Conservation (phyloP, 495 filamentous ascomycete genomes). For the Cladorrhinum samala region DNA sequence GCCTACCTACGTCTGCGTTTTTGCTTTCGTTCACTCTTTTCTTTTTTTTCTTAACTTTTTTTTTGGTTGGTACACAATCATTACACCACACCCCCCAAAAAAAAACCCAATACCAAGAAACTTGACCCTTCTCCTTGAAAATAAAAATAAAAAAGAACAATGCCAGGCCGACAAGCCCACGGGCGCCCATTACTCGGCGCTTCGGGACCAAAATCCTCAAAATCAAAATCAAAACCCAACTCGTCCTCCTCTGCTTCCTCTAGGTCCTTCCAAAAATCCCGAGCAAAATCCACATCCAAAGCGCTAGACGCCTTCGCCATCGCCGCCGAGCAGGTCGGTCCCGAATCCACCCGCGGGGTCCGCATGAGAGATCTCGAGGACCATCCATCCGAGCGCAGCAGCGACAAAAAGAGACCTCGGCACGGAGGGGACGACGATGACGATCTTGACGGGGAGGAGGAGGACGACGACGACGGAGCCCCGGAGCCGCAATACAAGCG, state of each 20-base stretch:
- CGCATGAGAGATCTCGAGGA: constrained; percentile 40
- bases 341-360: constrained; percentile 31
- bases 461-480: constrained; percentile 34
- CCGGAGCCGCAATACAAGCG: constrained; percentile 38
- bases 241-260: constrained; percentile 3
- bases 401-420: constrained; percentile 32
- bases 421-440: constrained; percentile 51
- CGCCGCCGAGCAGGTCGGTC: constrained; percentile 54
- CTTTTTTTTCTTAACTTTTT: too few relatives aligned
- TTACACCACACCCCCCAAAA: too few relatives aligned
- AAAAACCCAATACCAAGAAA: too few relatives aligned
- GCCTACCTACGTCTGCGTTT: too few relatives aligned
- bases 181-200: constrained; percentile 40
- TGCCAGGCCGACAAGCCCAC: constrained; percentile 67
- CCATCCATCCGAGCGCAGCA: constrained; percentile 22
- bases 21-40: too few relatives aligned
- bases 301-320: constrained; percentile 80
- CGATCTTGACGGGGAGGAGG: constrained; percentile 49
- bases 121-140: too few relatives aligned
- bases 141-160: too few relatives aligned
- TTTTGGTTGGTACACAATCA: too few relatives aligned
- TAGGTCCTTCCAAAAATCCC: constrained; percentile 31
- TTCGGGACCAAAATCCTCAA: constrained; percentile 28
- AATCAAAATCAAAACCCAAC: constrained; percentile 24
- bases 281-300: constrained; percentile 43